Evolutionary conservation across 768 basidiomycete genomes (phyloP), one percentile per base, ranked within the genome.

Genomic region (Royoungia palumana): DNA sequence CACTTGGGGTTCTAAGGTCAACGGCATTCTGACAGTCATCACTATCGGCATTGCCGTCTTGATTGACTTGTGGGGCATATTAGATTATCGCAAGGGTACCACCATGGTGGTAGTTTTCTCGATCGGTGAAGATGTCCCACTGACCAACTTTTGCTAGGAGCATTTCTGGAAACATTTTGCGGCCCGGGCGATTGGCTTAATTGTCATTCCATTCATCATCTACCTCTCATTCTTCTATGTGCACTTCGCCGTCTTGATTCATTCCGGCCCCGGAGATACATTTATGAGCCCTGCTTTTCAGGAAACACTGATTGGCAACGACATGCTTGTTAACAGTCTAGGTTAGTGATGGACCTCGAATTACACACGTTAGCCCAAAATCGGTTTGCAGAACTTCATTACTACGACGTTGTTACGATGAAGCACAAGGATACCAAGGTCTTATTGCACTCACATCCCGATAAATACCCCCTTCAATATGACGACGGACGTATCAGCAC

Each of bases 211-310:
- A 5, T 80, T 94, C 58, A 70, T 89, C 47, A 77, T 98, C 42
- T 99, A 99, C 67, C 80, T 98, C 3, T 85, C 87, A 14, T 92
- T 95, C 78, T 99, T 99, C 78, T 99, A 88, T 71, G 71, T 96
- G 21, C 96, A 99, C 68, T 95, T 99, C 62, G 75, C 85, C 22
- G 76, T 98, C 54, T 82, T 98, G 56, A 88, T 75, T 8, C 78
- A 85, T 55, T 94, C 94, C 11, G 96, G 96, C 21, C 80, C 94
- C 27, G 96, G 96, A 6, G 96, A 98, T 62, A 75, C 78, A 34
- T 99, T 98, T 74, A 98, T 98, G 96, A 93, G 89, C 64, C 94
- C 96, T 6, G 85, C 84, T 5, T 99, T 99, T 82, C 96, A 99
- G 70, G 94, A 98, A 71, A 96, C 94, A 16, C 75, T 99, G 43